phyloP scores from a whole-genome alignment of 2,329 filamentous ascomycete species.

The Fusarium brevicatenulatum region DNA sequence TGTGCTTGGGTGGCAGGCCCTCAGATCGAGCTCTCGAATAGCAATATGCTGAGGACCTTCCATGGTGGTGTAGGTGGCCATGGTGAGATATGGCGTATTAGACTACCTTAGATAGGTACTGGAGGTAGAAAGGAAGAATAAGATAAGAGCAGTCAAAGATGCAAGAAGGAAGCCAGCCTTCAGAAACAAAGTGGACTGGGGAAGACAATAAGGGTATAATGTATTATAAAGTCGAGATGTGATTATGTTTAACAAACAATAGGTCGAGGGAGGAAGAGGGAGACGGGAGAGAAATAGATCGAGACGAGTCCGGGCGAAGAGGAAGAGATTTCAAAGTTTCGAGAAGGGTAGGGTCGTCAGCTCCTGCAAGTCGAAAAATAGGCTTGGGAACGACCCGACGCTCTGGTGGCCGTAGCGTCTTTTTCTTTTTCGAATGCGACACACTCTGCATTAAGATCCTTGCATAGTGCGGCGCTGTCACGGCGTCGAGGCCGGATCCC shows the following conservation, averaged over 20 bases:
- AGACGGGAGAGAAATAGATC: constrained; percentile 29
- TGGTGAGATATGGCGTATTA: constrained; percentile 20
- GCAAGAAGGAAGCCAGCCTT: constrained; percentile 44
- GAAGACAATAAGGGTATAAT: constrained; percentile 21
- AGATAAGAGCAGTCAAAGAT: constrained; percentile 13
- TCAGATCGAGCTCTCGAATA: constrained; percentile 62
- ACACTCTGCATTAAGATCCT: constrained; percentile 41
- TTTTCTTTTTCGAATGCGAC: constrained; percentile 40
- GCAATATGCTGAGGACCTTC: constrained; percentile 48
- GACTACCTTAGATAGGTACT: constrained; percentile 1
- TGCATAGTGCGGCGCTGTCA: constrained; percentile 38
- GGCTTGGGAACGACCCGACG: constrained; percentile 39
- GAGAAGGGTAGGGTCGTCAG: constrained; percentile 33
- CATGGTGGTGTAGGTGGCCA: constrained; percentile 40
- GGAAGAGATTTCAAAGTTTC: constrained; percentile 40
- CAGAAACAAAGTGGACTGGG: constrained; percentile 33
- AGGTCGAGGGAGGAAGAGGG: constrained; percentile 17
- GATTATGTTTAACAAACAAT: constrained; percentile 23
- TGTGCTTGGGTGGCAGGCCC: constrained; percentile 57
- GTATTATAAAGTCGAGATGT: constrained; percentile 14
- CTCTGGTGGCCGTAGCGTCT: constrained; percentile 44
- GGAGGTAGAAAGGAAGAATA: constrained; percentile 14
- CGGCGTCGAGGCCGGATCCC: constrained; percentile 31
- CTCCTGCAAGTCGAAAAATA: constrained; percentile 31
- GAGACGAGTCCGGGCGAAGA: constrained; percentile 28